Evolutionary conservation across 768 basidiomycete species (phyloP).

Genomic region (Boletus barrowsii): DNA sequence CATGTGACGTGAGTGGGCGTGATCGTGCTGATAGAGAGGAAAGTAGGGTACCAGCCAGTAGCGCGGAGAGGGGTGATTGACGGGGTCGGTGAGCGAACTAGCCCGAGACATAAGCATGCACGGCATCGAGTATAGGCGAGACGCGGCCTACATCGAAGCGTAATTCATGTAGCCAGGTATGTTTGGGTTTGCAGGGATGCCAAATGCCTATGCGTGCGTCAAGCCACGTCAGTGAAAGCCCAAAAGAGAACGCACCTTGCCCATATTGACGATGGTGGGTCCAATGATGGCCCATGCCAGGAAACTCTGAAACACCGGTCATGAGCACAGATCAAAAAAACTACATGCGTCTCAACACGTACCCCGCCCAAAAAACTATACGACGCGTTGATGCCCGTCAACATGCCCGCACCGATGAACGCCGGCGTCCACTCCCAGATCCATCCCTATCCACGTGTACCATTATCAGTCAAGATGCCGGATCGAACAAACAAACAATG

Average conservation of each 20-base stretch:
- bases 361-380: constrained; percentile 50
- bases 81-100: constrained; percentile 45
- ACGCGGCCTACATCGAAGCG: constrained; percentile 11
- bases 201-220: constrained; percentile 12
- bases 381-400: constrained; percentile 53
- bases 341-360: constrained; percentile 15
- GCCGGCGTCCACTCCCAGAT: constrained; percentile 42
- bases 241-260: constrained; percentile 19
- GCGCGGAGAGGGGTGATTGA: constrained; percentile 47
- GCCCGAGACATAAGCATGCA: neutral
- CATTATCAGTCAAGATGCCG: neutral
- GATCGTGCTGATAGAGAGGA: neutral
- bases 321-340: neutral
- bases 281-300: constrained; percentile 64
- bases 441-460: constrained; percentile 25
- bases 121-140: neutral
- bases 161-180: constrained; percentile 28
- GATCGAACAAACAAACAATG: neutral
- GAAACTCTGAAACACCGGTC: constrained; percentile 37
- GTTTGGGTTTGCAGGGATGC: constrained; percentile 7
- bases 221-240: neutral
- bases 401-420: constrained; percentile 59
- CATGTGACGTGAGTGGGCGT: neutral
- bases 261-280: constrained; percentile 50
- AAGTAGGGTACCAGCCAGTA: constrained; percentile 45